These are phyloP conservation scores for Gremmenia infestans DNA, from an alignment of 2,329 filamentous ascomycete genomes.

Conservation along the genomic window DNA sequence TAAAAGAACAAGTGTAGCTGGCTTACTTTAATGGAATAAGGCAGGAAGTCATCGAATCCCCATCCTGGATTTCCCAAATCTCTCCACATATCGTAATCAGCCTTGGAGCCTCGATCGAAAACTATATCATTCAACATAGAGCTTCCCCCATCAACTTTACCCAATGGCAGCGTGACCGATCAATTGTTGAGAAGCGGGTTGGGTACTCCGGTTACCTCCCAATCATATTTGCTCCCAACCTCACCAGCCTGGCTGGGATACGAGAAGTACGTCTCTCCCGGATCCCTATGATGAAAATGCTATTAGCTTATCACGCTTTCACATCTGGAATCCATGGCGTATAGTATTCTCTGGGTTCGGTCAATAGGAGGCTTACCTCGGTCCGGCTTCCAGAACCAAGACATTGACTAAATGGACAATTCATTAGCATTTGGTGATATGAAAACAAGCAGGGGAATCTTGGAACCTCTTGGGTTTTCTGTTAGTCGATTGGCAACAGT, in stretches of 20 bases:
- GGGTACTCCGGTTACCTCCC: conserved; percentile 7
- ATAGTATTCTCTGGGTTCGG: background rate
- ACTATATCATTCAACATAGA: conserved; percentile 38
- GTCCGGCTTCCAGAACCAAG: conserved; percentile 7
- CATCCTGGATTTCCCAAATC: conserved; percentile 41
- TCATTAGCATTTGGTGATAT: no score
- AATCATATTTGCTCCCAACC: conserved; percentile 9
- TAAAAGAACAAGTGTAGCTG: no score
- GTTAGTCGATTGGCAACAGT: conserved; percentile 38
- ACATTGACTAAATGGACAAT: background rate
- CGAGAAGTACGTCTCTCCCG: no score
- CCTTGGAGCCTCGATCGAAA: conserved; percentile 33
- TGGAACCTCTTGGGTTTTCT: conserved; percentile 28
- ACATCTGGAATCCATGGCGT: background rate
- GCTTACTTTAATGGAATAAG: conserved; percentile 36
- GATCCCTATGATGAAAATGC: no score
- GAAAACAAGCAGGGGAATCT: background rate
- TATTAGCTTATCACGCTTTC: conserved; percentile 5
- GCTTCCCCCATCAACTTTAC: conserved; percentile 34
- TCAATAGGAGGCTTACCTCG: conserved; percentile 1
- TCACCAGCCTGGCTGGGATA: background rate
- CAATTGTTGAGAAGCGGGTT: conserved; percentile 4
- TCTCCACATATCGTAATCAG: conserved; percentile 42
- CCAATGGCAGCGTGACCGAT: conserved; percentile 5
- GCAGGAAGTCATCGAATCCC: conserved; percentile 38